Evolutionary conservation across 495 filamentous ascomycete genomes (phyloP).

Genomic region (Halenospora varia): DNA sequence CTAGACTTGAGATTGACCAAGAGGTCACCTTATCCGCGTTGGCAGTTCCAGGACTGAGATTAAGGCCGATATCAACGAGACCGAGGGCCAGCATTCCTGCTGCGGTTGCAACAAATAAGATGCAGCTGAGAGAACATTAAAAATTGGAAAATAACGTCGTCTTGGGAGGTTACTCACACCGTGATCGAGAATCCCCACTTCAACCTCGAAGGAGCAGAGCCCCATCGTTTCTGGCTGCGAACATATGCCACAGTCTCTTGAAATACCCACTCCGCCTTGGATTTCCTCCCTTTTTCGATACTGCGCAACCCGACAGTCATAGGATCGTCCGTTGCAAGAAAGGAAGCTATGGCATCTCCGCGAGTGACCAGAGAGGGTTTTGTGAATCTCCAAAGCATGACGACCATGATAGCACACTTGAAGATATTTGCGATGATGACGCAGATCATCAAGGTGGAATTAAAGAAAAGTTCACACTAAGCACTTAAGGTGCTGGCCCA

Average conservation of each 20-base stretch:
- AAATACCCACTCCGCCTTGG: background rate
- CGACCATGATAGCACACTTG: background rate
- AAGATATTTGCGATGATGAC: background rate
- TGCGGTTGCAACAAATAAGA: background rate
- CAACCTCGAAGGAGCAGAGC: background rate
- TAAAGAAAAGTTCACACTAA: background rate
- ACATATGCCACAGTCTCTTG: background rate
- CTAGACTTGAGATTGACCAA: background rate
- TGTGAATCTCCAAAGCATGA: background rate
- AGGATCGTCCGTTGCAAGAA: background rate
- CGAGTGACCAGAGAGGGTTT: background rate
- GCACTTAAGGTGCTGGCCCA: background rate
- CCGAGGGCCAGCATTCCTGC: background rate
- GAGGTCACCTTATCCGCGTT: background rate
- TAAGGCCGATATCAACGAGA: background rate
- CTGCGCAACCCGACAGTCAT: background rate
- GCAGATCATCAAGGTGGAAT: background rate
- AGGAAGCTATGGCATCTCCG: background rate
- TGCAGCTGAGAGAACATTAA: background rate
- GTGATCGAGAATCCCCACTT: background rate
- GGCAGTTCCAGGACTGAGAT: too few species aligned
- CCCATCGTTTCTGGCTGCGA: background rate
- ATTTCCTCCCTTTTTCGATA: background rate
- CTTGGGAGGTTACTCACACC: background rate
- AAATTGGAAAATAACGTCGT: background rate